Conservation (phyloP, 345 rosid species). For the Populus simonii region DNA sequence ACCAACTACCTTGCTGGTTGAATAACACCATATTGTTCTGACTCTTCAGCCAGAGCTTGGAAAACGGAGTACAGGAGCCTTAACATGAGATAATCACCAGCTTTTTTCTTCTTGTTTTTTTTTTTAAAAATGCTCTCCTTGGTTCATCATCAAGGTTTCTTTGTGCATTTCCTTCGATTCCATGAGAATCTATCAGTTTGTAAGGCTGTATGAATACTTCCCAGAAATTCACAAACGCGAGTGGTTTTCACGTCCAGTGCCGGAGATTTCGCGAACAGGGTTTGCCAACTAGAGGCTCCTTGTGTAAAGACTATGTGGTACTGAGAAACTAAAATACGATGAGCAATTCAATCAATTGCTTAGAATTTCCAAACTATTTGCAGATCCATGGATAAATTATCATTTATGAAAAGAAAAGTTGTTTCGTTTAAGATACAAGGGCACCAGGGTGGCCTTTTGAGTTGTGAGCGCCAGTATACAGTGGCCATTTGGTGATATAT, state of each 20-base stretch:
- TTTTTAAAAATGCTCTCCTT: not conserved
- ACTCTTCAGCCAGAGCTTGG: too few species aligned
- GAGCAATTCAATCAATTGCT: not conserved
- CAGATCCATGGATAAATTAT: not conserved
- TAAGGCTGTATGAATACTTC: not conserved
- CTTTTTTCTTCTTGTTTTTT: too few species aligned
- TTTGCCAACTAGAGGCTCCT: not conserved
- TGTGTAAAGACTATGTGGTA: not conserved
- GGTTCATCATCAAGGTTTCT: too few species aligned
- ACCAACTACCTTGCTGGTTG: too few species aligned
- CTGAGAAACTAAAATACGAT: not conserved
- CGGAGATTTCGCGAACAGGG: not conserved
- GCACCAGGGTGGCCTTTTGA: not conserved
- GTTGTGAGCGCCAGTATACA: too few species aligned
- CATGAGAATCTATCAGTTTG: not conserved
- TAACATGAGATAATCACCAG: too few species aligned
- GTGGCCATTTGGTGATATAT: too few species aligned
- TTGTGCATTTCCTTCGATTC: not conserved
- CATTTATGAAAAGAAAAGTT: not conserved
- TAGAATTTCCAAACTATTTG: not conserved
- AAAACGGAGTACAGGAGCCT: too few species aligned
- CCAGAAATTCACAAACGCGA: not conserved
- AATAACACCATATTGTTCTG: too few species aligned
- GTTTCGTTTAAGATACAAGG: not conserved
- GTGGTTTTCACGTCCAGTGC: not conserved